Conservation (phyloP, 2,329 filamentous ascomycete species). For the Colletotrichum orchidophilum region DNA sequence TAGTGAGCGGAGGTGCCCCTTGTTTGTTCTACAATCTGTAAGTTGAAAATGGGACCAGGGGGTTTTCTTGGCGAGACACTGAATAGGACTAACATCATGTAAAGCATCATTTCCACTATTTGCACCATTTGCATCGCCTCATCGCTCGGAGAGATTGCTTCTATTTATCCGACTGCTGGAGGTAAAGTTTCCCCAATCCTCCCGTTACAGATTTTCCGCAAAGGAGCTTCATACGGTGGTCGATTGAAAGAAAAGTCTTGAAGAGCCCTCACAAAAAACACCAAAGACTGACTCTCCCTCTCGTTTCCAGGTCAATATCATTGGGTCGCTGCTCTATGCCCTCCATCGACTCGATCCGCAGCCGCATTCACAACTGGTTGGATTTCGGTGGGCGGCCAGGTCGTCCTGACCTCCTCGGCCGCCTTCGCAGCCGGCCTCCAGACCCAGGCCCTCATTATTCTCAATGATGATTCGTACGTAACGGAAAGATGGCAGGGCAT, state of each 20-base stretch:
- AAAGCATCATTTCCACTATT: slow-evolving; percentile 52
- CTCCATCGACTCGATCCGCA: slow-evolving; percentile 43
- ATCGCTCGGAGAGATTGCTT: slow-evolving; percentile 51
- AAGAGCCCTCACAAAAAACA: not conserved
- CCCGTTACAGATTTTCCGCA: not conserved
- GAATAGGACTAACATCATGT: not conserved
- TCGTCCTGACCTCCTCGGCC: slow-evolving; percentile 56
- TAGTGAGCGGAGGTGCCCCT: slow-evolving; percentile 55
- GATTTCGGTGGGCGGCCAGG: slow-evolving; percentile 57
- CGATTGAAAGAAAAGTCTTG: not conserved
- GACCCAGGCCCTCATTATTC: slow-evolving; percentile 51
- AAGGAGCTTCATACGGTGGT: not conserved
- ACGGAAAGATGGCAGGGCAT: slow-evolving; percentile 55
- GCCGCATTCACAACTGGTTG: slow-evolving; percentile 54
- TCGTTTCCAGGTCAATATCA: slow-evolving; percentile 53
- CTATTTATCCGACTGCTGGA: slow-evolving; percentile 47
- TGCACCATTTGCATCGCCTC: slow-evolving; percentile 49
- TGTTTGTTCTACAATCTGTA: slow-evolving; percentile 57
- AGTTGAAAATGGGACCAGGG: not conserved
- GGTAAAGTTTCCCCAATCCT: slow-evolving; percentile 33
- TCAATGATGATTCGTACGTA: slow-evolving; percentile 52
- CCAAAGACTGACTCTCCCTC: not conserved
- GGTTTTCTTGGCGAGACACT: not conserved
- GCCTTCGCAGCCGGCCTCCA: slow-evolving; percentile 57
- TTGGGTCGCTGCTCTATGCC: slow-evolving; percentile 52